These are phyloP conservation scores for Marsdenia floribunda DNA, from an alignment of 257 asterid genomes.

Conservation along the genomic window DNA sequence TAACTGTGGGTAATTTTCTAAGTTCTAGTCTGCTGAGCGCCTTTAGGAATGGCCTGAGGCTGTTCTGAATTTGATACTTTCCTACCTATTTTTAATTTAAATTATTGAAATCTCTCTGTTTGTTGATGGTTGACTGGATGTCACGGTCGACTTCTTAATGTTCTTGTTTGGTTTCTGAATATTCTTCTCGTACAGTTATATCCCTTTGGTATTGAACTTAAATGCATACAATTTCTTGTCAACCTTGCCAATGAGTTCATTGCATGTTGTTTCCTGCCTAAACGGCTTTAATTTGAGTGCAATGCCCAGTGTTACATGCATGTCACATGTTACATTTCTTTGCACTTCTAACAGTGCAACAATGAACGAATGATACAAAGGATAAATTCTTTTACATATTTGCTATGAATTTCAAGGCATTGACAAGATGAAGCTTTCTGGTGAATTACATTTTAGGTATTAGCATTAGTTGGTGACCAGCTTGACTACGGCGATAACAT, in stretches of 20 bases:
- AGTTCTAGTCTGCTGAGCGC: background rate
- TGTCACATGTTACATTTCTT: background rate
- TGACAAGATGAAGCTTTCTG: background rate
- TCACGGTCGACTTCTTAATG: background rate
- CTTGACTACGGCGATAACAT: slow-evolving; percentile 85
- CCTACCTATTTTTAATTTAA: background rate
- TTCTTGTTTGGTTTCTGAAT: background rate
- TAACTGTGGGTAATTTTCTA: background rate
- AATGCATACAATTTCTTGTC: background rate
- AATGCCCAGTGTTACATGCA: background rate
- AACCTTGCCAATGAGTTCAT: background rate
- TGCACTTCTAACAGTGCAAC: too few species aligned
- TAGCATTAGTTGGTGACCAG: slow-evolving; percentile 89
- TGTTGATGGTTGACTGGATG: background rate
- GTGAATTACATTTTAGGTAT: slow-evolving; percentile 45
- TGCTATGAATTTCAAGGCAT: background rate
- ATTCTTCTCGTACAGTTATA: background rate
- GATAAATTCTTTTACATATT: background rate
- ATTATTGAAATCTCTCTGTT: background rate
- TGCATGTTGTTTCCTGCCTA: background rate
- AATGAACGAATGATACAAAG: background rate
- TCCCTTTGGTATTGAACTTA: background rate
- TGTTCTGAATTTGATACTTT: background rate
- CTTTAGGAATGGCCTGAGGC: background rate
- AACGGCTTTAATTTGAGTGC: background rate